These are phyloP conservation scores for Botrytis deweyae DNA, from an alignment of 2,329 filamentous ascomycete genomes.

Conservation along the genomic window DNA sequence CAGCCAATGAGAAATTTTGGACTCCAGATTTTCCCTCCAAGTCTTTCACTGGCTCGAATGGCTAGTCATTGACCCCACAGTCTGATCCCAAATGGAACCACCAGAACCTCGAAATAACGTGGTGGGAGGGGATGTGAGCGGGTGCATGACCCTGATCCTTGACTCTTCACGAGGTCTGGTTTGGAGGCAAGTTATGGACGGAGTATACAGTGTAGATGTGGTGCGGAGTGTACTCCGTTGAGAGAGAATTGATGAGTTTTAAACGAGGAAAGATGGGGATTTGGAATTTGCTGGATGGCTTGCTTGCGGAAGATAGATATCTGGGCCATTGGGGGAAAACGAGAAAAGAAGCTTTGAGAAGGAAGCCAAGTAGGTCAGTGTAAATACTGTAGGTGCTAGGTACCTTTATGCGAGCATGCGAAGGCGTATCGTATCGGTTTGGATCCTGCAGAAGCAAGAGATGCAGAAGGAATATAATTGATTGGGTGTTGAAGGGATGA, in stretches of 20 bases:
- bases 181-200: background rate
- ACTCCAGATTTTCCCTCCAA: background rate
- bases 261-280: background rate
- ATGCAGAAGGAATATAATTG: background rate
- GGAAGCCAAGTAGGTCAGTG: background rate
- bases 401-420: background rate
- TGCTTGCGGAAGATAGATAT: background rate
- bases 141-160: slow-evolving; percentile 20
- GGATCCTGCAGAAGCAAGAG: slow-evolving; percentile 8
- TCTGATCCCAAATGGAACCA: slow-evolving; percentile 13
- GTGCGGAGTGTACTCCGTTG: background rate
- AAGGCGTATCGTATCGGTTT: background rate
- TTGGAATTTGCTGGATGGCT: background rate
- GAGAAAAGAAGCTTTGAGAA: background rate
- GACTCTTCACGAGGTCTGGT: background rate
- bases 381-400: background rate
- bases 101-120: slow-evolving; percentile 20
- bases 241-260: background rate
- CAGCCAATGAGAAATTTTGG: background rate
- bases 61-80: slow-evolving; percentile 9
- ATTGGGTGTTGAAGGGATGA: background rate
- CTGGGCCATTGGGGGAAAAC: too few relatives aligned
- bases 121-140: slow-evolving; percentile 12
- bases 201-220: background rate
- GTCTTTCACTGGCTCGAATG: background rate